Conservation (phyloP, 331 rosid species). For the Saraca asoca region DNA sequence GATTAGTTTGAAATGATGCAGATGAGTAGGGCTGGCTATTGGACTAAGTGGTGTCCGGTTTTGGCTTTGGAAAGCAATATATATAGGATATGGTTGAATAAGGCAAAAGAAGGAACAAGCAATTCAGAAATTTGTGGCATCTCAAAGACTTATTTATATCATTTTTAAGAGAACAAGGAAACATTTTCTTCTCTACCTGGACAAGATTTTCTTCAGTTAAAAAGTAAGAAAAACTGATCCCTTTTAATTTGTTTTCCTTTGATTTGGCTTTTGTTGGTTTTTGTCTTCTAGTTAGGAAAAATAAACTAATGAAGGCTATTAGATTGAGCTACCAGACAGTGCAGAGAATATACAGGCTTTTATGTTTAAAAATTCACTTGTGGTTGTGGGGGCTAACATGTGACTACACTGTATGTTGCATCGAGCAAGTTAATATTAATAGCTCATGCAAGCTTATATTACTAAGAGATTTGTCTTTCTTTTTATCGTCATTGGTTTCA, state of each 20-base stretch:
- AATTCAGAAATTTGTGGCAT: conserved; percentile 47
- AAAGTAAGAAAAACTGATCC: conserved; percentile 29
- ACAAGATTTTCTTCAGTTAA: too few relatives aligned
- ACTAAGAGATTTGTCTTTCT: too few relatives aligned
- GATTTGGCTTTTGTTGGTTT: conserved; percentile 39
- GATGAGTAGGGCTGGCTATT: conserved; percentile 59
- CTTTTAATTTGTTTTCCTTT: conserved; percentile 31
- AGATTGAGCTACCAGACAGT: too few relatives aligned
- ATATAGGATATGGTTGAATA: conserved; percentile 30
- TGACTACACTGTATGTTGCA: too few relatives aligned
- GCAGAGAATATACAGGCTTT: too few relatives aligned
- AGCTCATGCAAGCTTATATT: background rate
- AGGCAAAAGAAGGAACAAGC: conserved; percentile 58
- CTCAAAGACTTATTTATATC: conserved; percentile 32
- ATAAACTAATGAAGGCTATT: too few relatives aligned
- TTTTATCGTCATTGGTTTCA: too few relatives aligned
- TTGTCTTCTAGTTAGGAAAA: too few relatives aligned
- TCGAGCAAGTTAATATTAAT: background rate
- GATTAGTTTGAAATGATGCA: conserved; percentile 41
- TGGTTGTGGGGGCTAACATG: too few relatives aligned
- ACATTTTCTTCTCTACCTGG: conserved; percentile 37
- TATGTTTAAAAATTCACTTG: too few relatives aligned
- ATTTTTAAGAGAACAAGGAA: background rate
- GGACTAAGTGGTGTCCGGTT: conserved; percentile 52
- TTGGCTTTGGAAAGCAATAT: conserved; percentile 35